phyloP scores from a whole-genome alignment of 371 early-diverging fungal species.

The Mucor irregularis region DNA sequence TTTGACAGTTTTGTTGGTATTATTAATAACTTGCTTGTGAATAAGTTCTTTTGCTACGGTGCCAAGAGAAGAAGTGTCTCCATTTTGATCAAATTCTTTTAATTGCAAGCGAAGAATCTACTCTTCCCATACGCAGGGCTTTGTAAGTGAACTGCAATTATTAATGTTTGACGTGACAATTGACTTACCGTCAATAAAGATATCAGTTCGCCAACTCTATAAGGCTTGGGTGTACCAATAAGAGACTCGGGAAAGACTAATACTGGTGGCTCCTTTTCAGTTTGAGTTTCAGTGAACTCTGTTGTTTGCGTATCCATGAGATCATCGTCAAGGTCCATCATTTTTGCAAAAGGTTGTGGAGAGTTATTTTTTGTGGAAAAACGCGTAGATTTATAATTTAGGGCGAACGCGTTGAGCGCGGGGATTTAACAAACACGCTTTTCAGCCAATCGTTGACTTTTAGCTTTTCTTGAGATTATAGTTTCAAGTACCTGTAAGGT shows the following conservation, averaged over 20 bases:
- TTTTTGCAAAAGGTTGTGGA: background rate
- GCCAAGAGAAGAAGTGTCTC: conserved; percentile 54
- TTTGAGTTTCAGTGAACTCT: conserved; percentile 14
- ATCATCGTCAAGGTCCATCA: conserved; percentile 23
- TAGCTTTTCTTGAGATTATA: no score
- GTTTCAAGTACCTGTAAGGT: no score
- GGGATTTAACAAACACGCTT: no score
- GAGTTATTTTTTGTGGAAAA: no score
- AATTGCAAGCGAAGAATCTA: conserved; percentile 37
- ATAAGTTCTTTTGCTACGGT: conserved; percentile 69
- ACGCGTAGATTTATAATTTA: no score
- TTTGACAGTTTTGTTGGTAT: conserved; percentile 80
- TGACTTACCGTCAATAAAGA: conserved; percentile 18
- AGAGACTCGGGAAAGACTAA: conserved; percentile 12
- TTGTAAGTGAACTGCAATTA: no score
- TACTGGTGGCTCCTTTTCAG: background rate
- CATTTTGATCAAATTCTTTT: conserved; percentile 36
- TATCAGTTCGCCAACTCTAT: conserved; percentile 20
- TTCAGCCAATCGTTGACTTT: no score
- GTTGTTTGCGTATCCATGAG: conserved; percentile 14
- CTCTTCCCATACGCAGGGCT: no score
- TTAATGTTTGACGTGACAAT: background rate
- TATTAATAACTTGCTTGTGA: conserved; percentile 63
- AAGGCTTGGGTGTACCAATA: conserved; percentile 10
- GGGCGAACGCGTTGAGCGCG: no score